Conservation (phyloP, 2,329 filamentous ascomycete species). For the Lecanicillium sp. region DNA sequence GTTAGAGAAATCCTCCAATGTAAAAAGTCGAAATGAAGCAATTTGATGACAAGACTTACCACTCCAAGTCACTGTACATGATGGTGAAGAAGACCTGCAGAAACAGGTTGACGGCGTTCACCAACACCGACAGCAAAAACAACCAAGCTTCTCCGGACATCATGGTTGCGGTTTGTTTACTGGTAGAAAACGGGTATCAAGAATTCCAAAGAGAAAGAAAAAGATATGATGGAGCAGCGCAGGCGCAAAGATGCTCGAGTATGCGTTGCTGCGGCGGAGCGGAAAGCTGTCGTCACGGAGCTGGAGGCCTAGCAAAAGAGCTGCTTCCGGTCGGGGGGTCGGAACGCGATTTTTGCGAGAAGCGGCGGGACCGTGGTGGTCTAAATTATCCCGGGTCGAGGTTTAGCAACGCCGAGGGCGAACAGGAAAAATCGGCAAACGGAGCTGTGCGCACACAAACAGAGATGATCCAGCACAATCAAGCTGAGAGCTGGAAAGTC, state of each 20-base stretch:
- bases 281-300: neutral
- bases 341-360: neutral
- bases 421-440: too few relatives aligned
- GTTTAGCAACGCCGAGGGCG: too few relatives aligned
- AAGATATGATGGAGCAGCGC: neutral
- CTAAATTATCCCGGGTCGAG: too few relatives aligned
- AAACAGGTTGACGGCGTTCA: slow-evolving; percentile 99
- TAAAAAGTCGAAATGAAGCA: too few relatives aligned
- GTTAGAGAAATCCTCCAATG: too few relatives aligned
- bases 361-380: neutral
- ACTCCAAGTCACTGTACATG: slow-evolving; percentile 99
- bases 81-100: slow-evolving; percentile 99
- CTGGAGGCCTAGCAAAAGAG: neutral
- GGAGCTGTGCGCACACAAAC: too few relatives aligned
- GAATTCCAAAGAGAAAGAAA: neutral
- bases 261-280: neutral
- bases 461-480: neutral
- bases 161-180: slow-evolving; percentile 17
- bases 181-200: neutral
- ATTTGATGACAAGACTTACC: slow-evolving; percentile 69
- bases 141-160: slow-evolving; percentile 99
- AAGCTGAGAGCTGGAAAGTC: too few relatives aligned
- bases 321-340: too few relatives aligned
- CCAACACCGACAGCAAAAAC: slow-evolving; percentile 93
- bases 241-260: neutral